Conservation (phyloP, 2,329 filamentous ascomycete species). For the Neoarthrinium moseri region DNA sequence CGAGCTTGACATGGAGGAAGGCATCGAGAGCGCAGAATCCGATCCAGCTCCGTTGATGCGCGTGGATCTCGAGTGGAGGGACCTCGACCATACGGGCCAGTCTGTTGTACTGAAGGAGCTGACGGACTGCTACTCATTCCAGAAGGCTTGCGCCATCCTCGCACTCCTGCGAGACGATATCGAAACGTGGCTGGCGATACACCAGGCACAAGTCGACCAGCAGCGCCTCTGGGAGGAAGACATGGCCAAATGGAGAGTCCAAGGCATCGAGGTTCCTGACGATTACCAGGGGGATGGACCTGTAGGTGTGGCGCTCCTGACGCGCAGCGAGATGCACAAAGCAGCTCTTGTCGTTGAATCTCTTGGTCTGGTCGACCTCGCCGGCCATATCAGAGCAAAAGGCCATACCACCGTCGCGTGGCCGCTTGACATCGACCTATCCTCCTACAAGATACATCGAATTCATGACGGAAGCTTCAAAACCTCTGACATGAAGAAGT, state of each 20-base stretch:
- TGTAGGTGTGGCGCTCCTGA: neutral
- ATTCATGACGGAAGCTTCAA: conserved; percentile 1
- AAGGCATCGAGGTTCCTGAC: neutral
- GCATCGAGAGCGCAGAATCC: too few species aligned
- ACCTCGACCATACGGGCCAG: neutral
- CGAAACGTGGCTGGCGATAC: neutral
- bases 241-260: neutral
- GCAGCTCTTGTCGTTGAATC: neutral
- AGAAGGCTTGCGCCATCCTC: neutral
- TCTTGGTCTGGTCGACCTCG: neutral
- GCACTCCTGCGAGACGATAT: neutral
- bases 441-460: neutral
- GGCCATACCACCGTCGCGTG: neutral
- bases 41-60: too few species aligned
- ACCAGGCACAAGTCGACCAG: neutral
- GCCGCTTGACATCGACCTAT: neutral
- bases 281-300: neutral
- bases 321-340: neutral
- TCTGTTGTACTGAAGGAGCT: neutral
- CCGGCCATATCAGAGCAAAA: neutral
- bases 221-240: neutral
- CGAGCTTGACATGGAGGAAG: too few species aligned
- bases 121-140: neutral
- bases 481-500: neutral
- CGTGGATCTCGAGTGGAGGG: neutral